These are phyloP conservation scores for Tolypocladium inflatum DNA, from an alignment of 2,329 filamentous ascomycete species.

Conservation along the genomic window DNA sequence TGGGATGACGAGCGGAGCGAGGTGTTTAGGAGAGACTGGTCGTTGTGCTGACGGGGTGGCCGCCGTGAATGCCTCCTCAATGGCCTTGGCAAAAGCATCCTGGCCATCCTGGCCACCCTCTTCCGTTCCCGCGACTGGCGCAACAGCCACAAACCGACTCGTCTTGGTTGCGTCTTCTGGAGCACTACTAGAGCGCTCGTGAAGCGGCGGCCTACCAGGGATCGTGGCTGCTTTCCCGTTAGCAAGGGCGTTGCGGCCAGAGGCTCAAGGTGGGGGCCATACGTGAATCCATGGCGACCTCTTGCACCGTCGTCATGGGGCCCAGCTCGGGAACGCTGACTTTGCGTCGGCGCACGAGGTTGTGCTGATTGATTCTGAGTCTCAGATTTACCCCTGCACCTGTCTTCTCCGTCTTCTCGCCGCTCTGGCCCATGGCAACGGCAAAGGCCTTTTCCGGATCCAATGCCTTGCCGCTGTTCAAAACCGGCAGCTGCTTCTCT, in stretches of 20 bases:
- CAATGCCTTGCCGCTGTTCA: slow-evolving; percentile 32
- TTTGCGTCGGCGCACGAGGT: slow-evolving; percentile 49
- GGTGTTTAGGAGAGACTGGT: slow-evolving; percentile 41
- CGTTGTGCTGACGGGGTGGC: slow-evolving; percentile 11
- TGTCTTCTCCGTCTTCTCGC: slow-evolving; percentile 30
- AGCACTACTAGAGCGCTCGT: slow-evolving; percentile 56
- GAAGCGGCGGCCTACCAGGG: slow-evolving; percentile 52
- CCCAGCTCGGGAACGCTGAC: slow-evolving; percentile 55
- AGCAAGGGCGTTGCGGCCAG: background rate
- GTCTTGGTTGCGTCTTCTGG: slow-evolving; percentile 20
- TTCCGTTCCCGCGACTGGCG: background rate
- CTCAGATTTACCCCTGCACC: slow-evolving; percentile 28
- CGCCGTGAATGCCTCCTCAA: slow-evolving; percentile 13
- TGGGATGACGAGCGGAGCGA: slow-evolving; percentile 50
- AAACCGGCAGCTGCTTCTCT: slow-evolving; percentile 34
- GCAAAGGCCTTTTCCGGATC: slow-evolving; percentile 41
- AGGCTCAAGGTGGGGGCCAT: slow-evolving; percentile 20
- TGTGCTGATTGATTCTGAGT: slow-evolving; percentile 48
- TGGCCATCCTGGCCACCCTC: slow-evolving; percentile 11
- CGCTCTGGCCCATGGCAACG: slow-evolving; percentile 28
- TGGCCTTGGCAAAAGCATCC: slow-evolving; percentile 11
- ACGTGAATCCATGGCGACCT: slow-evolving; percentile 62
- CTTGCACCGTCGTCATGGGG: slow-evolving; percentile 60
- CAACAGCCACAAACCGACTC: slow-evolving; percentile 4
- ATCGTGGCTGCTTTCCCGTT: slow-evolving; percentile 45